A percentile compares a stretch with the other conserved stretches of the same genome.
These are phyloP conservation scores for Kodamaea leandrae DNA, from an alignment of 805 yeast species.

Conservation along the genomic window DNA sequence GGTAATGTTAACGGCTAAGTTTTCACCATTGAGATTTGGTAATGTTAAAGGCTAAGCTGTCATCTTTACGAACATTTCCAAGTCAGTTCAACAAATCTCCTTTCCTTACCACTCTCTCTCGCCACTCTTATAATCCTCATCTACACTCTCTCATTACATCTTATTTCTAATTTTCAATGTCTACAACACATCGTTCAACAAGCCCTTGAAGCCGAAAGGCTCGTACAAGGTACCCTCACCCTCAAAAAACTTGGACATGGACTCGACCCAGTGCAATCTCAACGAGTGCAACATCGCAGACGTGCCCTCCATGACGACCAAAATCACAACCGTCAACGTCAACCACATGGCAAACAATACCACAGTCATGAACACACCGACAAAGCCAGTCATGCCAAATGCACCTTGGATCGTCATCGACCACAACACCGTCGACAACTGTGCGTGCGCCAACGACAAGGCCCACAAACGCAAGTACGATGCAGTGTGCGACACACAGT, in stretches of 20 bases:
- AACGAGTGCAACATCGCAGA: slow-evolving; percentile 81
- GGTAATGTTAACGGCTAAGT: too few species aligned
- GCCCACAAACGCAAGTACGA: slow-evolving; percentile 80
- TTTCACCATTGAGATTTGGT: too few species aligned
- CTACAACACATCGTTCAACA: slow-evolving; percentile 13
- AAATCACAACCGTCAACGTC: slow-evolving; percentile 60
- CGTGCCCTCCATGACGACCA: slow-evolving; percentile 80
- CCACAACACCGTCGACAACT: slow-evolving; percentile 71
- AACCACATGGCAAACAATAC: slow-evolving; percentile 74
- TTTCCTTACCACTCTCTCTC: too few species aligned
- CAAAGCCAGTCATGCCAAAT: slow-evolving; percentile 52
- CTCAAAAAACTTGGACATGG: slow-evolving; percentile 76
- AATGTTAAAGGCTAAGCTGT: too few species aligned
- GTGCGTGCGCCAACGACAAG: slow-evolving; percentile 76
- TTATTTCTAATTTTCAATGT: too few species aligned
- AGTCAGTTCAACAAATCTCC: too few species aligned
- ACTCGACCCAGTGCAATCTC: slow-evolving; percentile 79
- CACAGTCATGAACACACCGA: slow-evolving; percentile 58
- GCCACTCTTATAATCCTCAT: neutral
- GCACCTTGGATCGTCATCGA: slow-evolving; percentile 68
- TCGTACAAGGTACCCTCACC: slow-evolving; percentile 71
- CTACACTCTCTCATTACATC: too few species aligned
- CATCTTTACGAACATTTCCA: too few species aligned
- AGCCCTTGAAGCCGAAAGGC: slow-evolving; percentile 44
- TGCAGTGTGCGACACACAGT: slow-evolving; percentile 78